These are phyloP conservation scores for Closterium sp. DNA, from an alignment of 139 green algal genomes.

Conservation along the genomic window DNA sequence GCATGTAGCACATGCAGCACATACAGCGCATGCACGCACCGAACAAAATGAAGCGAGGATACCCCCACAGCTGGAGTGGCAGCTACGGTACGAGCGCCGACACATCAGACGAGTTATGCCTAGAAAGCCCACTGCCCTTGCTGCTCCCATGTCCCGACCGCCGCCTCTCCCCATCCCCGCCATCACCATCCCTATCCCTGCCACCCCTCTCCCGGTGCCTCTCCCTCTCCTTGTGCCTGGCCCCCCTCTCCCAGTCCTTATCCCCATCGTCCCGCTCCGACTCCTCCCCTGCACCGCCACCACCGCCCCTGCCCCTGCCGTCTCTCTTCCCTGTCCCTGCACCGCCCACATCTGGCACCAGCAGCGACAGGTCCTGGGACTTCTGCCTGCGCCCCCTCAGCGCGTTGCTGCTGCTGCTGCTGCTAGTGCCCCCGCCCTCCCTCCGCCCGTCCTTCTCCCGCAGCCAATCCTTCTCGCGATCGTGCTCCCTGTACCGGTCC, in stretches of 20 bases:
- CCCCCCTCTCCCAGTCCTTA: not conserved
- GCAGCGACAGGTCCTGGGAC: not conserved
- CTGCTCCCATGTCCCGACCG: not conserved
- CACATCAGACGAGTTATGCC: not conserved
- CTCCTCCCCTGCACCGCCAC: not conserved
- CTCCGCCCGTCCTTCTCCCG: not conserved
- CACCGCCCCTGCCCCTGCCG: not conserved
- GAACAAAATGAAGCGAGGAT: not conserved
- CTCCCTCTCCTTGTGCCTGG: not conserved
- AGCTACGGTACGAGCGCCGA: not conserved
- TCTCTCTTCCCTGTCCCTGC: not conserved
- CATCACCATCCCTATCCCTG: not conserved
- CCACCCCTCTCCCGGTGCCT: not conserved
- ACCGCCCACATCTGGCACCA: not conserved
- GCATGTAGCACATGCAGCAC: not conserved
- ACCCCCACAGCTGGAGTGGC: too few relatives aligned
- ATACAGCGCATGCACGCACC: not conserved
- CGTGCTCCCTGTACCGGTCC: not conserved
- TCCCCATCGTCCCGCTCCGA: not conserved
- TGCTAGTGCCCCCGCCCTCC: not conserved
- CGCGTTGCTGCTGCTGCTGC: not conserved
- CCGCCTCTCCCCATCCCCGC: not conserved
- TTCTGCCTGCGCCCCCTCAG: not conserved
- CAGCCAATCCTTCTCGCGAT: not conserved
- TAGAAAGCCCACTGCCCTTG: not conserved